phyloP scores from a whole-genome alignment of 2,329 filamentous ascomycete genomes.

The Pseudogymnoascus sp. region DNA sequence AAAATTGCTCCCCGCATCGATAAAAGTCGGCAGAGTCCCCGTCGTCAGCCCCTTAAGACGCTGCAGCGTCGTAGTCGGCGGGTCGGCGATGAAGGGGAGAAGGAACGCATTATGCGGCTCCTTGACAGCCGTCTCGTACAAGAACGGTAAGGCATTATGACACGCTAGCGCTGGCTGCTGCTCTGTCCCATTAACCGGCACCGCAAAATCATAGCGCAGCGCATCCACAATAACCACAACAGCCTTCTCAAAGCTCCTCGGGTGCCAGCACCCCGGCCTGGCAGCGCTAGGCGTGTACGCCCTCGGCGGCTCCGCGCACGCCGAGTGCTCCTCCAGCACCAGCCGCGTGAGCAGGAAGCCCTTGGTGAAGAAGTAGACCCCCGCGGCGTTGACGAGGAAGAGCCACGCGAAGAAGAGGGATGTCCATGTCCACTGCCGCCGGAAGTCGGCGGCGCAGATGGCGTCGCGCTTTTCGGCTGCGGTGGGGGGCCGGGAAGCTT shows the following conservation, averaged over 20 bases:
- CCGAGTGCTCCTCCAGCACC: constrained; percentile 68
- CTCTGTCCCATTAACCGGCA: constrained; percentile 54
- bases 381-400: constrained; percentile 34
- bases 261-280: constrained; percentile 86
- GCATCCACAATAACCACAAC: constrained; percentile 89
- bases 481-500: not conserved
- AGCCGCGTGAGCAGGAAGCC: constrained; percentile 87
- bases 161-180: constrained; percentile 50
- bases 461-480: not conserved
- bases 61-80: constrained; percentile 88
- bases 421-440: not conserved
- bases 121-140: constrained; percentile 71
- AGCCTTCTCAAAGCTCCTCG: constrained; percentile 85
- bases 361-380: constrained; percentile 86
- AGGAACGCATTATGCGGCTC: constrained; percentile 78
- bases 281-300: not conserved
- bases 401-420: not conserved
- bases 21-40: constrained; percentile 86
- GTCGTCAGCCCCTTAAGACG: constrained; percentile 90
- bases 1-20: constrained; percentile 92
- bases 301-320: constrained; percentile 58
- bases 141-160: constrained; percentile 78
- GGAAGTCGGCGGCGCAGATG: not conserved
- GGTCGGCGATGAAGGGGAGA: constrained; percentile 92
- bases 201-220: constrained; percentile 90